Percentiles rank a stretch among this genome's conserved stretches.
These are phyloP conservation scores for Zalaria obscura DNA, from an alignment of 2,329 filamentous ascomycete species.

Conservation along the genomic window DNA sequence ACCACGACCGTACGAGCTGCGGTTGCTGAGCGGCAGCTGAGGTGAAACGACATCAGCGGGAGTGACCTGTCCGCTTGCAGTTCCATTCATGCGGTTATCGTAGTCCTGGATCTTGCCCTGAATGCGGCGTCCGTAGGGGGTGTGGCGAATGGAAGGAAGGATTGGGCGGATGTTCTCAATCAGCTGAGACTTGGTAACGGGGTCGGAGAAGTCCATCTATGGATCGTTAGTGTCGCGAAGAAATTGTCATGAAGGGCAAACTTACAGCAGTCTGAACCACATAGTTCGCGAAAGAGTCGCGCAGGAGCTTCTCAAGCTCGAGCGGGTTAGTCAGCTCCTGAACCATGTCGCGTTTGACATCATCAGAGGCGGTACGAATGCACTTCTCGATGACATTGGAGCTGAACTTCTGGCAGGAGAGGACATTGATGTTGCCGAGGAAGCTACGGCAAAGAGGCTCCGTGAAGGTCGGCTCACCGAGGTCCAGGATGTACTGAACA, in stretches of 20 bases:
- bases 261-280: slow-evolving; percentile 75
- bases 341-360: slow-evolving; percentile 68
- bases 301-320: slow-evolving; percentile 78
- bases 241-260: background rate
- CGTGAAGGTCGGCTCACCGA: slow-evolving; percentile 77
- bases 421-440: slow-evolving; percentile 51
- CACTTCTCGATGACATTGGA: slow-evolving; percentile 96
- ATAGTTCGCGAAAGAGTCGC: slow-evolving; percentile 92
- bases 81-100: slow-evolving; percentile 18
- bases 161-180: slow-evolving; percentile 78
- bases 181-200: slow-evolving; percentile 56
- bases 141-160: slow-evolving; percentile 71
- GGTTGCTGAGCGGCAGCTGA: background rate
- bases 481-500: slow-evolving; percentile 91
- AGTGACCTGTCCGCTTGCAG: slow-evolving; percentile 2
- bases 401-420: slow-evolving; percentile 96
- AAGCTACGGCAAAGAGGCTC: slow-evolving; percentile 78
- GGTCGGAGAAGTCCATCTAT: slow-evolving; percentile 61
- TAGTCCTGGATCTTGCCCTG: slow-evolving; percentile 65
- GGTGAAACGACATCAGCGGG: slow-evolving; percentile 1
- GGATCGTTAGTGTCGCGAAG: background rate
- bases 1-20: background rate
- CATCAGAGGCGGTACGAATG: slow-evolving; percentile 64
- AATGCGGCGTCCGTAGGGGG: slow-evolving; percentile 88
- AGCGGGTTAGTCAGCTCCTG: slow-evolving; percentile 60